Evolutionary conservation across 1,284 basidiomycete species (phyloP).

Genomic region (Heliocybe sulcata): DNA sequence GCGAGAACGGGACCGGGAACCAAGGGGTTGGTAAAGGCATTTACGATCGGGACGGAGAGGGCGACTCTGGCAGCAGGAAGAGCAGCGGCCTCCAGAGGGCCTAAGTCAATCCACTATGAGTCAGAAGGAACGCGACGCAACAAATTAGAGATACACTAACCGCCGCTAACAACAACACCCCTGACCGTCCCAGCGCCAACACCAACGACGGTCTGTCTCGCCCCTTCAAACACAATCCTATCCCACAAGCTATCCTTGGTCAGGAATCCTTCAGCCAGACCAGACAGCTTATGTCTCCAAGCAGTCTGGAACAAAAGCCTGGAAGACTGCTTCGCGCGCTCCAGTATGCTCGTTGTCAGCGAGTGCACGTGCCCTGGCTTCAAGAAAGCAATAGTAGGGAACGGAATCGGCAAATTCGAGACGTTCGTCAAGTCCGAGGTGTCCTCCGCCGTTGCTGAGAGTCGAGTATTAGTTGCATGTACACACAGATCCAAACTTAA

Average conservation of each 20-base stretch:
- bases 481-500: background rate
- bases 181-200: conserved; percentile 51
- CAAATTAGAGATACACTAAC: conserved; percentile 26
- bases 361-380: conserved; percentile 50
- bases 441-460: conserved; percentile 18
- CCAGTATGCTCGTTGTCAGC: conserved; percentile 41
- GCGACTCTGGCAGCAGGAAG: conserved; percentile 60
- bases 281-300: conserved; percentile 67
- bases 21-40: conserved; percentile 49
- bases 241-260: conserved; percentile 77
- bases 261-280: conserved; percentile 58
- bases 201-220: conserved; percentile 52
- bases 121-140: background rate
- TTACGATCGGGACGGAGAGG: conserved; percentile 64
- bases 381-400: conserved; percentile 61
- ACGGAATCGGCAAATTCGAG: conserved; percentile 46
- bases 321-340: conserved; percentile 44
- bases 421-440: conserved; percentile 41
- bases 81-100: conserved; percentile 24
- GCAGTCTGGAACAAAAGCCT: conserved; percentile 49
- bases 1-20: conserved; percentile 66
- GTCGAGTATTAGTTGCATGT: background rate
- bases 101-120: conserved; percentile 15
- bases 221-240: conserved; percentile 59
- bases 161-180: conserved; percentile 56